Conservation (phyloP, 108 stramenopile genomes). For the Discostella pseudostelligera region DNA sequence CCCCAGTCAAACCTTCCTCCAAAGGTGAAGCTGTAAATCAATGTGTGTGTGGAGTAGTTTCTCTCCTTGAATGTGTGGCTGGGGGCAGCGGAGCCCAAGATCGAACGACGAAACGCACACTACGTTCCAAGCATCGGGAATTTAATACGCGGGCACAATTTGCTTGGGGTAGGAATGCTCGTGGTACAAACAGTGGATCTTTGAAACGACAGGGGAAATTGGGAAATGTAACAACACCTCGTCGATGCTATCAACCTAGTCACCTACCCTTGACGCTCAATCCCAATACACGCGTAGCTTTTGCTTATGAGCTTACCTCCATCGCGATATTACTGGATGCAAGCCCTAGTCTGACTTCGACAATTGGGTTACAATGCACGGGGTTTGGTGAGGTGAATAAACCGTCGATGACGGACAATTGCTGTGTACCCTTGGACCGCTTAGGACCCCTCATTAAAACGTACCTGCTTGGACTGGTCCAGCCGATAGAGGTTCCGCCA, state of each 20-base stretch:
- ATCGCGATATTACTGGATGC: constrained; percentile 85
- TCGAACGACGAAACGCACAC: constrained; percentile 42
- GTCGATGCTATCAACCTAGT: constrained; percentile 62
- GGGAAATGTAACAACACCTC: constrained; percentile 4
- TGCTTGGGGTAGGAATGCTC: constrained; percentile 25
- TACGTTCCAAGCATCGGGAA: constrained; percentile 46
- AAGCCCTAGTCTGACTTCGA: constrained; percentile 67
- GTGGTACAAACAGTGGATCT: constrained; percentile 11
- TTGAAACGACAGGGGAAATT: constrained; percentile 14
- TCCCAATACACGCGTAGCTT: constrained; percentile 66
- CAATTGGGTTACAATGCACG: constrained; percentile 45
- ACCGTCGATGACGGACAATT: constrained; percentile 7
- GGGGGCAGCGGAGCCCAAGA: constrained; percentile 14
- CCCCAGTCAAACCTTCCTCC: neutral
- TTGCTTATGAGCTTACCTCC: constrained; percentile 77
- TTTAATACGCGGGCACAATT: constrained; percentile 59
- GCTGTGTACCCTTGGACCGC: constrained; percentile 66
- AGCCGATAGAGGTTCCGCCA: constrained; percentile 63
- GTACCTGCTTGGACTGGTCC: constrained; percentile 60
- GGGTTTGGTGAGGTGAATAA: constrained; percentile 13
- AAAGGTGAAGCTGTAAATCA: constrained; percentile 1
- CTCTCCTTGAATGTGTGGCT: constrained; percentile 65
- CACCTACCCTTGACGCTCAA: constrained; percentile 61
- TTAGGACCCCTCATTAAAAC: constrained; percentile 58
- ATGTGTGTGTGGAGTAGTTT: constrained; percentile 60